Percentiles rank a stretch among this genome's conserved stretches.
Evolutionary conservation across 2,329 filamentous ascomycete species (phyloP).

Genomic region (Nectriaceae sp.): DNA sequence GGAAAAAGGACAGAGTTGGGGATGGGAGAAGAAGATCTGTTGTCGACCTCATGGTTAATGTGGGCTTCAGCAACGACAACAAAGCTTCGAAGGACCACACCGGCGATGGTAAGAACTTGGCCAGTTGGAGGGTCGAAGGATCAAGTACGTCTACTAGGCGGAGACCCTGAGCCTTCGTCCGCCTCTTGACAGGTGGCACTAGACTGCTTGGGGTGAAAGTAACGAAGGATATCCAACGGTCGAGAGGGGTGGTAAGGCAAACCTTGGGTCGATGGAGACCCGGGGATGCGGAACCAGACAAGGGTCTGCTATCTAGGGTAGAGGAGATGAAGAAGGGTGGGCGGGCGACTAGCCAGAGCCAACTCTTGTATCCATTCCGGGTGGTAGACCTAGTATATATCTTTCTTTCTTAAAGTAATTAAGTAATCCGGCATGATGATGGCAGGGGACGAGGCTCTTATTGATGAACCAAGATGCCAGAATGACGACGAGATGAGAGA

Average conservation of each 20-base stretch:
- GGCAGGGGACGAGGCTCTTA: no score
- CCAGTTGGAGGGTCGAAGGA: neutral
- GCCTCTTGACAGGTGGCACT: conserved; percentile 23
- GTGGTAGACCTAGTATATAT: neutral
- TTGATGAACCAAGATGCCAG: no score
- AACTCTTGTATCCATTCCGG: neutral
- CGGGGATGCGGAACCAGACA: conserved; percentile 23
- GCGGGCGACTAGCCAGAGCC: neutral
- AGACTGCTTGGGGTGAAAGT: conserved; percentile 33
- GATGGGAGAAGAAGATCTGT: conserved; percentile 22
- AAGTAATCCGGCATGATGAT: no score
- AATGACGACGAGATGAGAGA: no score
- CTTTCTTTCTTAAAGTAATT: no score
- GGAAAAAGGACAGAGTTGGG: conserved; percentile 20
- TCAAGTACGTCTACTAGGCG: neutral
- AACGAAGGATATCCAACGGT: conserved; percentile 27
- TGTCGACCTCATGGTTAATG: conserved; percentile 22
- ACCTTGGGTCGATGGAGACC: conserved; percentile 15
- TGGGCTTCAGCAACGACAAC: conserved; percentile 2
- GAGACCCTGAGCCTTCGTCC: neutral
- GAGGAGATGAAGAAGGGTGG: conserved; percentile 14
- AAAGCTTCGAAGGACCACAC: conserved; percentile 4
- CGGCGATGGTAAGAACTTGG: neutral
- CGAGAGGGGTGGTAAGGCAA: conserved; percentile 13
- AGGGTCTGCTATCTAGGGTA: conserved; percentile 12